Evolutionary conservation across 2,329 filamentous ascomycete genomes (phyloP).

Genomic region (Beauveria australis): DNA sequence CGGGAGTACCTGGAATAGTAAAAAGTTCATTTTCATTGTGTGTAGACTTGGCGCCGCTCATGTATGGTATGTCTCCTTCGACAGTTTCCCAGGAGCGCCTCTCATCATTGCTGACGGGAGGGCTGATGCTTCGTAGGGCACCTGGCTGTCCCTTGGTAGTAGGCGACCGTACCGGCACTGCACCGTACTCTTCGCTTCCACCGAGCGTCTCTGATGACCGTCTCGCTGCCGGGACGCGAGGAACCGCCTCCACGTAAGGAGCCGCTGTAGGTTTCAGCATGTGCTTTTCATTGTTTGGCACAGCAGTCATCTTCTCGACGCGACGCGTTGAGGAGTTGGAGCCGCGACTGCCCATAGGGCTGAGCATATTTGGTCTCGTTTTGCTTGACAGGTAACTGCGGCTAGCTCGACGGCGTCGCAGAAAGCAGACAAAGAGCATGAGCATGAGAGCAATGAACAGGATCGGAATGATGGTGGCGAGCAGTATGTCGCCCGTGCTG

Average conservation of each 20-base stretch:
- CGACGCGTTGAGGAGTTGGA: slow-evolving; percentile 19
- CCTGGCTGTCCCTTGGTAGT: background rate
- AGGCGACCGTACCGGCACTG: slow-evolving; percentile 5
- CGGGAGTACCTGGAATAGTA: slow-evolving; percentile 19
- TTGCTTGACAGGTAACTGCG: slow-evolving; percentile 22
- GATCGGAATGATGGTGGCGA: slow-evolving; percentile 37
- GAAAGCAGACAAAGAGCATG: slow-evolving; percentile 25
- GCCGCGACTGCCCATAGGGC: slow-evolving; percentile 22
- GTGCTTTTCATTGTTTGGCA: slow-evolving; percentile 13
- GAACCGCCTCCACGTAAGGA: slow-evolving; percentile 19
- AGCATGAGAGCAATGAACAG: slow-evolving; percentile 26
- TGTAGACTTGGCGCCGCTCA: slow-evolving; percentile 19
- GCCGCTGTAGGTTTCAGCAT: slow-evolving; percentile 15
- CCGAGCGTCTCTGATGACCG: slow-evolving; percentile 22
- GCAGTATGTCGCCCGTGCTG: slow-evolving; percentile 28
- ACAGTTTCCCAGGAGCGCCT: slow-evolving; percentile 12
- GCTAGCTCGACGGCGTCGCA: slow-evolving; percentile 23
- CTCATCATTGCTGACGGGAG: background rate
- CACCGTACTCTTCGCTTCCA: slow-evolving; percentile 10
- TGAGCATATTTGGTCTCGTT: slow-evolving; percentile 25
- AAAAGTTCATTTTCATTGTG: slow-evolving; percentile 17
- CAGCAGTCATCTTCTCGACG: slow-evolving; percentile 13
- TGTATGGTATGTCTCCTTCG: slow-evolving; percentile 14
- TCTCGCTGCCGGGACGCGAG: slow-evolving; percentile 17
- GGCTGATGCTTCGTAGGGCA: slow-evolving; percentile 4